These are phyloP conservation scores for Lablab purpureus DNA, from an alignment of 306 rosid species.

Conservation along the genomic window DNA sequence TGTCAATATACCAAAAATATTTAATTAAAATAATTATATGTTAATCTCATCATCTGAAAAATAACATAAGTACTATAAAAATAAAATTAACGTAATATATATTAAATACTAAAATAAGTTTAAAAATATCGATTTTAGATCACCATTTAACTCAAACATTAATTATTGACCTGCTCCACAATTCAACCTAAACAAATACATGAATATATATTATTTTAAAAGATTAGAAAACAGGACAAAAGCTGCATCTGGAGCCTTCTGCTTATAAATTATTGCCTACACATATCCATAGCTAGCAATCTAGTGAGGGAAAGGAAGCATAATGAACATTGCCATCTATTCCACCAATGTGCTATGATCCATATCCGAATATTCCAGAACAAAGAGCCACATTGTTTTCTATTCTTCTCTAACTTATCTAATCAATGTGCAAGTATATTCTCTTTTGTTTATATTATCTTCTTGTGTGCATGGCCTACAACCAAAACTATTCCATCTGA, in stretches of 20 bases:
- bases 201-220: background rate
- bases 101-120: too few species aligned
- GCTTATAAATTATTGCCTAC: conserved; percentile 6
- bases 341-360: conserved; percentile 40
- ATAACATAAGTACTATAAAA: too few species aligned
- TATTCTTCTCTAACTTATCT: conserved; percentile 1
- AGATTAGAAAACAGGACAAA: background rate
- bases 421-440: conserved; percentile 59
- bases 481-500: conserved; percentile 38
- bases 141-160: background rate
- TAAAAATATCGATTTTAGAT: too few species aligned
- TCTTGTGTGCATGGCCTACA: conserved; percentile 35
- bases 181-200: background rate
- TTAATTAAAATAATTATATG: too few species aligned
- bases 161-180: background rate
- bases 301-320: conserved; percentile 27
- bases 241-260: conserved; percentile 43
- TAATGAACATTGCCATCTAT: conserved; percentile 16
- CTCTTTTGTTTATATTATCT: conserved; percentile 62
- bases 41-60: too few species aligned
- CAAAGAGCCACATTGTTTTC: conserved; percentile 36
- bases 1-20: too few species aligned
- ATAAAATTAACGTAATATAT: too few species aligned
- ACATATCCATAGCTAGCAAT: background rate
- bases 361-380: conserved; percentile 59